Conservation (phyloP, 75 land plant genomes). For the Picea sitchensis region DNA sequence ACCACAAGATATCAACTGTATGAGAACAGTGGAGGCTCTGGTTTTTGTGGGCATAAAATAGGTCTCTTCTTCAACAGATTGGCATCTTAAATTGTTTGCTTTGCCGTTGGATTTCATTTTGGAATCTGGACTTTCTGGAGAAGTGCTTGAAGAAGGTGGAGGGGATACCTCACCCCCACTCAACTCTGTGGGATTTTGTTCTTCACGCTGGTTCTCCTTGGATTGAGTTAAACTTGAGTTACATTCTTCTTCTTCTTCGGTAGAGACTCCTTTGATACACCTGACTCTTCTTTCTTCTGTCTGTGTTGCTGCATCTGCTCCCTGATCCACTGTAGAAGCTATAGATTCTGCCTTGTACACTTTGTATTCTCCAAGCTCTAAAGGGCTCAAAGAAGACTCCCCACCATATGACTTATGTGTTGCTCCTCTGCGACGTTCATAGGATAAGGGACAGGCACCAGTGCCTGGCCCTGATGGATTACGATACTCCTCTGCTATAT, state of each 20-base stretch:
- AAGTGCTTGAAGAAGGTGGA: conserved; percentile 64
- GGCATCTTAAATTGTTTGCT: background rate
- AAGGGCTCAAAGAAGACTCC: conserved; percentile 50
- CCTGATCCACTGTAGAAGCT: conserved; percentile 12
- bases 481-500: background rate
- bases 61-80: conserved; percentile 2
- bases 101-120: conserved; percentile 60
- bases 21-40: conserved; percentile 53
- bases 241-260: conserved; percentile 44
- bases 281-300: conserved; percentile 45
- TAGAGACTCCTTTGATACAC: conserved; percentile 57
- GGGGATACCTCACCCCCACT: conserved; percentile 62
- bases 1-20: conserved; percentile 76
- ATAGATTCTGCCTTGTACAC: conserved; percentile 57
- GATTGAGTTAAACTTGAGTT: background rate
- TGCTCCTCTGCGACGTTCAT: background rate
- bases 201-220: conserved; percentile 5
- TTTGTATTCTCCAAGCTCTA: conserved; percentile 59
- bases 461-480: background rate
- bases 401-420: conserved; percentile 14
- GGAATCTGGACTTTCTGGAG: conserved; percentile 62
- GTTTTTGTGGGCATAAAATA: conserved; percentile 2
- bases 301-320: conserved; percentile 65
- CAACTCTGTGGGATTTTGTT: conserved; percentile 31
- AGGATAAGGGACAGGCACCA: background rate